phyloP scores from a whole-genome alignment of 164 flowering plant species.

The Liriodendron chinense region DNA sequence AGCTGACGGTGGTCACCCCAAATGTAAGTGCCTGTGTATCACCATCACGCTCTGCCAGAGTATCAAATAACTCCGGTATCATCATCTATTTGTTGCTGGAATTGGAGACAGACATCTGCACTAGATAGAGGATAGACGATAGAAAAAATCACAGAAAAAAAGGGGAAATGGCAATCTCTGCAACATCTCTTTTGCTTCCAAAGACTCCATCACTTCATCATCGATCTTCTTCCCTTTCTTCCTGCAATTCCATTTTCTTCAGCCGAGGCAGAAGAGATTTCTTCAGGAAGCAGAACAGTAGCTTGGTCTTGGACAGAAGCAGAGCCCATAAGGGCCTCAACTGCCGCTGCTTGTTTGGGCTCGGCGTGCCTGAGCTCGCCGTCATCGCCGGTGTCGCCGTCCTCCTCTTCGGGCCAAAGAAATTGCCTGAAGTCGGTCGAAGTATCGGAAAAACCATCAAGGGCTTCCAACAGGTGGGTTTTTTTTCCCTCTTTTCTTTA shows the following conservation, averaged over 20 bases:
- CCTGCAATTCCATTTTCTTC: slow-evolving; percentile 39
- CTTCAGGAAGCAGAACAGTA: slow-evolving; percentile 9
- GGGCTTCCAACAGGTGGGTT: slow-evolving; percentile 85
- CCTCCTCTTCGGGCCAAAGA: slow-evolving; percentile 83
- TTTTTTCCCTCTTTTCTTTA: not conserved
- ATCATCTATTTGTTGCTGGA: no score
- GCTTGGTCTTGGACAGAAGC: slow-evolving; percentile 21
- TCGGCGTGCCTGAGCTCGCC: slow-evolving; percentile 90
- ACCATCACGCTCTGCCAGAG: no score
- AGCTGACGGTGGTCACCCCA: no score
- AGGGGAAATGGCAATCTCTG: not conserved
- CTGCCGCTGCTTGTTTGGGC: slow-evolving; percentile 69
- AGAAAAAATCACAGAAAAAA: not conserved
- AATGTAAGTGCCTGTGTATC: no score
- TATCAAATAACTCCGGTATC: no score
- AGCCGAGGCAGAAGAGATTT: slow-evolving; percentile 10
- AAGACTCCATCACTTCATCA: not conserved
- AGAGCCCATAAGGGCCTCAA: slow-evolving; percentile 36
- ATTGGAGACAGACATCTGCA: no score
- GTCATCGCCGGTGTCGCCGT: slow-evolving; percentile 89
- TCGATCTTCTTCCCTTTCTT: slow-evolving; percentile 26
- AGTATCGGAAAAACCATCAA: slow-evolving; percentile 86
- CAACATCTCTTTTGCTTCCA: not conserved
- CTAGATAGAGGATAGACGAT: no score
- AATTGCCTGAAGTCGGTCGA: slow-evolving; percentile 77